Evolutionary conservation across 768 basidiomycete genomes (phyloP).

Genomic region (Glaciozyma martinii): DNA sequence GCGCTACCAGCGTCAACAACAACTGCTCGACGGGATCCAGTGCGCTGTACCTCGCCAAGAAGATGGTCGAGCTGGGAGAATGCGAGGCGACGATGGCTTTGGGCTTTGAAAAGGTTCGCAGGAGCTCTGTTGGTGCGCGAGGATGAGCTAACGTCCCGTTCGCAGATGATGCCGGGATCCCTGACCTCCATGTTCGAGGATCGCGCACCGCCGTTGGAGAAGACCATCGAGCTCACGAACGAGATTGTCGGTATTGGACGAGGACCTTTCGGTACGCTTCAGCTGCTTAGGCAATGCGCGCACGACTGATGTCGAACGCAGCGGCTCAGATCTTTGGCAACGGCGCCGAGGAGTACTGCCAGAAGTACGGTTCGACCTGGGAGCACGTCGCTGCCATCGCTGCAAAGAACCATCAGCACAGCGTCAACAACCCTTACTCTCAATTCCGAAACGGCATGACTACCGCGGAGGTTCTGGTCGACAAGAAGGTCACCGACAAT

Average conservation of each 20-base stretch:
- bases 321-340: constrained; percentile 69
- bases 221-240: constrained; percentile 20
- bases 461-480: constrained; percentile 39
- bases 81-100: constrained; percentile 69
- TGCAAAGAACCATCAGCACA: constrained; percentile 75
- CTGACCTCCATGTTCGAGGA: constrained; percentile 23
- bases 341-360: constrained; percentile 63
- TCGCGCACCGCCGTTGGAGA: constrained; percentile 24
- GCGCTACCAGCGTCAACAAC: neutral
- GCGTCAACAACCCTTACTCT: constrained; percentile 71
- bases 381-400: constrained; percentile 62
- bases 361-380: constrained; percentile 59
- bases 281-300: neutral
- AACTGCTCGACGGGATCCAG: constrained; percentile 64
- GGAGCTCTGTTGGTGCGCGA: neutral
- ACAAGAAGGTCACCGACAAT: constrained; percentile 22
- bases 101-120: constrained; percentile 74
- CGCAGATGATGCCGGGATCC: constrained; percentile 32
- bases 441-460: constrained; percentile 75
- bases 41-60: constrained; percentile 66
- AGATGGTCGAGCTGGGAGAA: constrained; percentile 58
- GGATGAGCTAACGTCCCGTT: too few relatives aligned
- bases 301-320: constrained; percentile 19
- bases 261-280: constrained; percentile 22
- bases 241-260: constrained; percentile 18